A percentile compares a stretch with the other conserved stretches of the same genome.
Conservation (phyloP, 495 filamentous ascomycete genomes). For the Hypoxylon rickii region DNA sequence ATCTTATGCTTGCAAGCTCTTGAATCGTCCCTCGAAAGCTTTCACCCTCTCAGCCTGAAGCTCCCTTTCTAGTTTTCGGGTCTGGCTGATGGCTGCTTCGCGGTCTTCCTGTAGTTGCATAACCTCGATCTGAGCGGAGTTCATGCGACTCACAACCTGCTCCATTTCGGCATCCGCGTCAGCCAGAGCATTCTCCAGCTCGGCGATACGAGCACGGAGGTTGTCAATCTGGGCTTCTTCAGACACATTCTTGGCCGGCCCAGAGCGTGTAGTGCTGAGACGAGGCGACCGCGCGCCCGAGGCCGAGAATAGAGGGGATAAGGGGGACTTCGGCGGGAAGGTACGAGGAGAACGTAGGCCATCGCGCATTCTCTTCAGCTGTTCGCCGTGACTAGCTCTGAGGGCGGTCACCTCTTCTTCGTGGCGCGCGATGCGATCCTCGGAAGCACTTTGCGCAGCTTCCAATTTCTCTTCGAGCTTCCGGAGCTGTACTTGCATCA, state of each 20-base stretch:
- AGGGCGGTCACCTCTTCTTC: constrained; percentile 82
- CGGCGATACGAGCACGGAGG: constrained; percentile 73
- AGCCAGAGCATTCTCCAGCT: constrained; percentile 79
- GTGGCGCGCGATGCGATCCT: constrained; percentile 78
- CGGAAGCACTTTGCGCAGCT: constrained; percentile 80
- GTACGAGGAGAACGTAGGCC: constrained; percentile 45
- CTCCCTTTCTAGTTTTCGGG: constrained; percentile 68
- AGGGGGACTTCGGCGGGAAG: constrained; percentile 60
- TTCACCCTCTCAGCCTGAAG: constrained; percentile 53
- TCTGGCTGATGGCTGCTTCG: constrained; percentile 84
- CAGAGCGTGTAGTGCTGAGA: constrained; percentile 45
- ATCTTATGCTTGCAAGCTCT: constrained; percentile 33
- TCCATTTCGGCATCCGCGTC: constrained; percentile 93
- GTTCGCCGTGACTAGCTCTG: constrained; percentile 74
- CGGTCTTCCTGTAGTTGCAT: constrained; percentile 88
- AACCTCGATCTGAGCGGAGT: constrained; percentile 91
- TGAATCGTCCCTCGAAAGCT: constrained; percentile 53
- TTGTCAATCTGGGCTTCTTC: constrained; percentile 71
- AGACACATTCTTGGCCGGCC: constrained; percentile 44
- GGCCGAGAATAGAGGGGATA: constrained; percentile 64
- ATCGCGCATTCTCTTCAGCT: constrained; percentile 76
- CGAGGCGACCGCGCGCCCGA: constrained; percentile 54
- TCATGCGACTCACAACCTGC: constrained; percentile 90
- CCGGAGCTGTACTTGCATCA: constrained; percentile 78
- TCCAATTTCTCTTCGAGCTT: constrained; percentile 82